phyloP scores from a whole-genome alignment of 257 asterid species.

The Solanum tarijense region DNA sequence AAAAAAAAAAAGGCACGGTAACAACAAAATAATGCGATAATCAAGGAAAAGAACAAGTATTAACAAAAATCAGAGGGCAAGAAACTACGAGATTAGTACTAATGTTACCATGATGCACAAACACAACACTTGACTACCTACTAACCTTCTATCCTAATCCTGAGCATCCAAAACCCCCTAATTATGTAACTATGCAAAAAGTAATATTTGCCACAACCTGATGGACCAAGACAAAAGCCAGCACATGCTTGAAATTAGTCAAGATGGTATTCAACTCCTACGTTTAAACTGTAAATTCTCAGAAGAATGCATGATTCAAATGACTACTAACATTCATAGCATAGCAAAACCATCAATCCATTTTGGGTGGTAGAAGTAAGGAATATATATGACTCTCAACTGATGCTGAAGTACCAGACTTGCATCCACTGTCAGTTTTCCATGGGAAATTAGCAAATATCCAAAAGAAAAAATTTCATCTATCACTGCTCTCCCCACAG shows the following conservation, averaged over 20 bases:
- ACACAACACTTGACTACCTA: neutral
- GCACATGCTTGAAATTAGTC: neutral
- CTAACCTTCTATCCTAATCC: neutral
- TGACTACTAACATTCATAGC: neutral
- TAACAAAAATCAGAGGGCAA: neutral
- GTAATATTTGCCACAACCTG: neutral
- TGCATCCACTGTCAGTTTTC: neutral
- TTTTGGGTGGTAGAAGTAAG: neutral
- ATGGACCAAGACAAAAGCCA: neutral
- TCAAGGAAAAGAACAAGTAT: neutral
- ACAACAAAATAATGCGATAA: neutral
- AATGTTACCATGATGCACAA: neutral
- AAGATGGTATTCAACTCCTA: neutral
- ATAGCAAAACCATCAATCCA: neutral
- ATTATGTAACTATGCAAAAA: neutral
- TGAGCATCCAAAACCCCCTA: neutral
- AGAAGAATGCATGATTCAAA: neutral
- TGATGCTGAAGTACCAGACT: neutral
- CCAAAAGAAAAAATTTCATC: neutral
- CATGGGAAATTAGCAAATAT: neutral
- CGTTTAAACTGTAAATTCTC: neutral
- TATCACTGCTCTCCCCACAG: neutral
- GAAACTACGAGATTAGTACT: neutral
- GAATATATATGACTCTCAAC: neutral
- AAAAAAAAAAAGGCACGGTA: neutral